Evolutionary conservation across 2,329 filamentous ascomycete species (phyloP), one percentile per base, ranked within the genome.

Genomic region (Hypoxylon sp.): DNA sequence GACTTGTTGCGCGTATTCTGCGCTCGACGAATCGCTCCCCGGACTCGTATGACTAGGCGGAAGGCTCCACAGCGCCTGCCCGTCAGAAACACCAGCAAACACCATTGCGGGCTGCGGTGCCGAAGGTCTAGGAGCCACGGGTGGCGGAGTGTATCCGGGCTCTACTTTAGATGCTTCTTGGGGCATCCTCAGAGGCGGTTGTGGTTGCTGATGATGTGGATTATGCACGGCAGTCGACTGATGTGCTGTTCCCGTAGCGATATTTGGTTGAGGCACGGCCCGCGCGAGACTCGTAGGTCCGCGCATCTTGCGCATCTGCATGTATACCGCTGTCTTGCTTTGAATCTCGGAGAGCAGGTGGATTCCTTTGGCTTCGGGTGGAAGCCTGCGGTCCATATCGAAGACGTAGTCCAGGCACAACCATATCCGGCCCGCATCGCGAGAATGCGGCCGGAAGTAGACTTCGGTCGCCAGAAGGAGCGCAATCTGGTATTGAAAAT

Each of bases 401-500:
- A 92, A 93, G 22, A 91, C 87, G 72, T 88, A 93, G 72, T 93
- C 89, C 24, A 92, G 79, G 70, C 88, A 90, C 32, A 80, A 78
- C 90, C 91, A 92, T 60, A 92, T 90, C 7, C 90, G 84, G 22
- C 85, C 82, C 1, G 87, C 86, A 63, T 90, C 83, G 52, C 81
- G 81, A 49, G 84, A 80, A 55, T 83, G 78, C 0, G 87, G 85
- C 41, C 83, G 81, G 48, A 84, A 83, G 72, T 87, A 90, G 3
- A 92, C 78, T 72, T 93, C 90, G 20, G 87, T 84, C 6, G 91
- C 81, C 20, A 94, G 79, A 1, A 93, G 80, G 30, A 93, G 81
- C 0, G 90, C 89, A 4, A 85, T 83, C 71, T 93, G 91, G 74
- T 89, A 92, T 73, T 92, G 90, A 64, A 91, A 88, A 66, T 90